Base-by-base conservation (phyloP, 2,329 filamentous ascomycete species). In the Fusarium sp. region DNA sequence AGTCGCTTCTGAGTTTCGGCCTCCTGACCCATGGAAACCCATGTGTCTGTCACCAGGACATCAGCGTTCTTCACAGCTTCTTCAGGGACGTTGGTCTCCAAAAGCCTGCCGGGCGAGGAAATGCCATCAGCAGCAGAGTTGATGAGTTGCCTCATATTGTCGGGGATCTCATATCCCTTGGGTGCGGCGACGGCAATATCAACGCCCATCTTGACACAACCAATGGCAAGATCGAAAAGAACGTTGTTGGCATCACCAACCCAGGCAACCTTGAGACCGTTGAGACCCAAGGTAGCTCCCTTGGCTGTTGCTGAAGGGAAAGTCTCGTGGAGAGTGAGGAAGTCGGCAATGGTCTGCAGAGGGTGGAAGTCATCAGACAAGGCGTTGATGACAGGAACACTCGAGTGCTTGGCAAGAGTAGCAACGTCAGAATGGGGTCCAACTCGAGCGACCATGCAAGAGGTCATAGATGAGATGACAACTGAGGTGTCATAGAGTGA, bases 11-110 rank as follows among this genome's bases (percentile, higher is more conserved):
- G 83, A 35, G 88, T 83, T 77, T 99, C 95, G 53, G 86, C 87
- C 77, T 99, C 95, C 78, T 98, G 94, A 42, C 95, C 95, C 95
- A 99, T 99, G 2, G 92, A 96, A 29, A 99, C 86, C 95, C 95
- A 99, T 1, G 95, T 99, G 73, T 99, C 95, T 1, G 95, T 99
- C 22, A 98, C 93, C 55, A 99, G 81, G 49, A 98, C 85, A 74
- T 99, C 90, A 4, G 95, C 94, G 64, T 89, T 81, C 79, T 91
- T 91, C 73, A 97, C 88, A 6, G 85, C 95, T 72, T 96, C 91
- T 74, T 95, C 91, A 0, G 94, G 95, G 1, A 90, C 80, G 22
- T 83, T 90, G 1, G 92, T 96, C 77, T 96, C 90, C 6, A 79
- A 80, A 31, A 97, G 82, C 68, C 84, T 88, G 13, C 91, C 91